These are phyloP conservation scores for Priceomyces carsonii DNA, from an alignment of 805 yeast genomes.

Conservation along the genomic window DNA sequence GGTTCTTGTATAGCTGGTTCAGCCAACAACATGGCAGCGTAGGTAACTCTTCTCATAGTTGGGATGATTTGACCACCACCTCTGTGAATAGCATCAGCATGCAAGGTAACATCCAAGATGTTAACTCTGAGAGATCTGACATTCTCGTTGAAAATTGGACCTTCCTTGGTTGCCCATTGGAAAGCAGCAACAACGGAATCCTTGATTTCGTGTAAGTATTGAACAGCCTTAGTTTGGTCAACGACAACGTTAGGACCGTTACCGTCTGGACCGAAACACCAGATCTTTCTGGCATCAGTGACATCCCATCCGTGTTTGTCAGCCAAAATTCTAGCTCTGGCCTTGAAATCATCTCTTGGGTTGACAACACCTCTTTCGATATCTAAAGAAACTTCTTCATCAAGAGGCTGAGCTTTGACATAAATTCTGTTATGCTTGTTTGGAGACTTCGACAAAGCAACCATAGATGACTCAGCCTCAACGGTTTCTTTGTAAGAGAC, in stretches of 20 bases:
- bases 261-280: slow-evolving; percentile 99
- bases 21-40: slow-evolving; percentile 97
- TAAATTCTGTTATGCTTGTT: slow-evolving; percentile 99
- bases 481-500: slow-evolving; percentile 99
- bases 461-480: slow-evolving; percentile 88
- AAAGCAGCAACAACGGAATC: slow-evolving; percentile 99
- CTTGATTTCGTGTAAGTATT: slow-evolving; percentile 98
- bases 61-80: slow-evolving; percentile 99
- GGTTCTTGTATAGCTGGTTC: slow-evolving; percentile 99
- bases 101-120: slow-evolving; percentile 98
- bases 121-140: slow-evolving; percentile 95
- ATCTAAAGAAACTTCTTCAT: slow-evolving; percentile 89
- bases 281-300: slow-evolving; percentile 99
- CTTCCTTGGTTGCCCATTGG: slow-evolving; percentile 99
- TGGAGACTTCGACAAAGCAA: slow-evolving; percentile 98
- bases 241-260: slow-evolving; percentile 97
- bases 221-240: slow-evolving; percentile 99
- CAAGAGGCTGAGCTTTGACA: slow-evolving; percentile 95
- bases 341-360: slow-evolving; percentile 98
- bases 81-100: slow-evolving; percentile 99
- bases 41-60: slow-evolving; percentile 99
- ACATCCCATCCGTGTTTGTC: slow-evolving; percentile 99
- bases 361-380: slow-evolving; percentile 89
- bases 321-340: slow-evolving; percentile 98
- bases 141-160: slow-evolving; percentile 97